A percentile compares a stretch with the other conserved stretches of the same genome.
phyloP scores from a whole-genome alignment of 257 asterid species.

The Nicotiana tomentosiformis region DNA sequence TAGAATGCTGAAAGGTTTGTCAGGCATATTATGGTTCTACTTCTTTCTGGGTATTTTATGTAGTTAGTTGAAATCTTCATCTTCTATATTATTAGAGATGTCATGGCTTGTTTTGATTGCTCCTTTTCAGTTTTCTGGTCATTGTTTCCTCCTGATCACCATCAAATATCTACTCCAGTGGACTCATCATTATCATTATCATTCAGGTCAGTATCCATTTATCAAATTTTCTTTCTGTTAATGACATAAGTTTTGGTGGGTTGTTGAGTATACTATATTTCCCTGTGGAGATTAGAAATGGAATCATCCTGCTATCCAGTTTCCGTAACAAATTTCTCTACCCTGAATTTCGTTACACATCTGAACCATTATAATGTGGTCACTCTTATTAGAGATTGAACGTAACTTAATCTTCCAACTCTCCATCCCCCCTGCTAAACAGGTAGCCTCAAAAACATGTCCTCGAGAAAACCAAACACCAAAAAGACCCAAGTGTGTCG shows the following conservation, averaged over 20 bases:
- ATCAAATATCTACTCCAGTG: constrained; percentile 48
- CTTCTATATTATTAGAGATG: neutral
- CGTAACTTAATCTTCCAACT: neutral
- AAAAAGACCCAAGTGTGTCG: neutral
- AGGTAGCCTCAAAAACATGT: neutral
- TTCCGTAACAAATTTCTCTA: neutral
- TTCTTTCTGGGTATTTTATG: neutral
- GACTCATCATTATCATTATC: constrained; percentile 83
- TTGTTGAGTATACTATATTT: neutral
- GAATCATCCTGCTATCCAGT: neutral
- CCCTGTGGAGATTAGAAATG: neutral
- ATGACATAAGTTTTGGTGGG: neutral
- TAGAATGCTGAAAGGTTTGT: neutral
- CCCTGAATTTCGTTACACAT: neutral
- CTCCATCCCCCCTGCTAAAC: neutral
- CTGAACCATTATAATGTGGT: neutral
- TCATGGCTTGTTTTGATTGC: constrained; percentile 6
- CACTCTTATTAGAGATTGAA: neutral
- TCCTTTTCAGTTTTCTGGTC: constrained; percentile 78
- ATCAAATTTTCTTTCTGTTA: neutral
- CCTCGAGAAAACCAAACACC: neutral
- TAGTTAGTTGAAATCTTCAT: neutral
- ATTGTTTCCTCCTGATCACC: constrained; percentile 62
- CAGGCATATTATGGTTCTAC: neutral
- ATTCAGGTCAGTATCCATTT: constrained; percentile 48